These are phyloP conservation scores for Phytophthora brassicae DNA, from an alignment of 352 stramenopile genomes.

Conservation along the genomic window DNA sequence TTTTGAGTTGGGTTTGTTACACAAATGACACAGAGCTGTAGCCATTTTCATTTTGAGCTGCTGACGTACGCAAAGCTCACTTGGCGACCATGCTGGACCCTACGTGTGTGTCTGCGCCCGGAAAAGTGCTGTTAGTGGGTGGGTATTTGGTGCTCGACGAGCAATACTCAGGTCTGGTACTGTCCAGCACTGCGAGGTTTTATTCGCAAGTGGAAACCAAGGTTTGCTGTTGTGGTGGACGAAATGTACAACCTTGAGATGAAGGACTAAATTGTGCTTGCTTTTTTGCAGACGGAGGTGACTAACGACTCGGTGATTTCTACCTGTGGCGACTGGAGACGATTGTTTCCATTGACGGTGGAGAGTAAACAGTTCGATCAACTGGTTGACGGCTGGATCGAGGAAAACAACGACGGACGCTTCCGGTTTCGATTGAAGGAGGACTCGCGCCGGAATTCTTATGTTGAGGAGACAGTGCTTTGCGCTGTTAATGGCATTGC, in stretches of 20 bases:
- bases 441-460: slow-evolving; percentile 71
- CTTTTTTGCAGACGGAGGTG: slow-evolving; percentile 6
- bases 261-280: too few species aligned
- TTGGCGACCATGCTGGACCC: slow-evolving; percentile 12
- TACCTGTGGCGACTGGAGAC: slow-evolving; percentile 8
- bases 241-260: too few species aligned
- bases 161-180: slow-evolving; percentile 87
- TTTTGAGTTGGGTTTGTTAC: too few species aligned
- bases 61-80: slow-evolving; percentile 1
- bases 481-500: slow-evolving; percentile 63
- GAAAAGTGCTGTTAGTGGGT: slow-evolving; percentile 96
- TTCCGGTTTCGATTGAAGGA: slow-evolving; percentile 41
- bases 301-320: neutral
- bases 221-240: slow-evolving; percentile 11
- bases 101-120: slow-evolving; percentile 89
- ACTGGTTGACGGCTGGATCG: slow-evolving; percentile 39
- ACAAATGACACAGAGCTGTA: too few species aligned
- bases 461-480: slow-evolving; percentile 91
- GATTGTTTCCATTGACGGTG: slow-evolving; percentile 50
- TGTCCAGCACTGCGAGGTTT: slow-evolving; percentile 93
- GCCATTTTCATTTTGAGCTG: too few species aligned
- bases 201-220: slow-evolving; percentile 74
- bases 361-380: slow-evolving; percentile 92
- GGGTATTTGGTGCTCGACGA: slow-evolving; percentile 96
- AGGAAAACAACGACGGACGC: slow-evolving; percentile 13